Conservation (phyloP, 2,329 filamentous ascomycete genomes). For the Cytospora piceicola region DNA sequence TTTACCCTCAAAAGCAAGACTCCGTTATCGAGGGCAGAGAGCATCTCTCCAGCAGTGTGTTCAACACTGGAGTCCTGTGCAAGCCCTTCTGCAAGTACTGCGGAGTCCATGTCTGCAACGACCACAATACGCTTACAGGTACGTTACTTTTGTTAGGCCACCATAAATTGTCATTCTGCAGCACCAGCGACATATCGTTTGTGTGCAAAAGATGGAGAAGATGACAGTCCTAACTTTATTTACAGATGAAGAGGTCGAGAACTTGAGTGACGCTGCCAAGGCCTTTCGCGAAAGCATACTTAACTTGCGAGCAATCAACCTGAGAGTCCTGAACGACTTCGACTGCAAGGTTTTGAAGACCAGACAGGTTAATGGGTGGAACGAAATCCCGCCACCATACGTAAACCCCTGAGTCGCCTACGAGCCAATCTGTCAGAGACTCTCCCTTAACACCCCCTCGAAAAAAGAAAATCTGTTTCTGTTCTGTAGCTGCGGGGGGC, state of each 20-base stretch:
- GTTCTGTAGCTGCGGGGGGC: background rate
- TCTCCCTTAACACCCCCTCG: background rate
- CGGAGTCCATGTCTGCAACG: conserved; percentile 48
- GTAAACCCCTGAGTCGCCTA: conserved; percentile 44
- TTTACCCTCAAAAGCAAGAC: conserved; percentile 46
- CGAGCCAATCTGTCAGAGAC: background rate
- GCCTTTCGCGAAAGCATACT: conserved; percentile 29
- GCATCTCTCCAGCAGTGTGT: conserved; percentile 46
- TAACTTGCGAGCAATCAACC: conserved; percentile 42
- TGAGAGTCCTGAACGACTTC: conserved; percentile 45
- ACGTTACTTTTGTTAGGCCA: background rate
- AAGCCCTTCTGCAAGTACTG: conserved; percentile 56
- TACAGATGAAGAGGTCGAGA: conserved; percentile 41
- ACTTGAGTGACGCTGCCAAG: conserved; percentile 37
- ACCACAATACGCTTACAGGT: conserved; percentile 37
- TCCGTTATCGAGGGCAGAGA: conserved; percentile 47
- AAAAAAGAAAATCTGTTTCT: background rate
- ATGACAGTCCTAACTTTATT: background rate
- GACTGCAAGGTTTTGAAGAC: conserved; percentile 40
- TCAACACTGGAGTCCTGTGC: conserved; percentile 37
- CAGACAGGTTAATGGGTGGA: conserved; percentile 37
- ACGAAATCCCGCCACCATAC: conserved; percentile 40
- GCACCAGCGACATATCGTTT: too few species aligned
- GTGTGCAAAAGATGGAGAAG: background rate
- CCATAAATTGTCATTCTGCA: too few species aligned